Base-by-base conservation (phyloP, 2,329 filamentous ascomycete genomes). In the Penicillium sp. region DNA sequence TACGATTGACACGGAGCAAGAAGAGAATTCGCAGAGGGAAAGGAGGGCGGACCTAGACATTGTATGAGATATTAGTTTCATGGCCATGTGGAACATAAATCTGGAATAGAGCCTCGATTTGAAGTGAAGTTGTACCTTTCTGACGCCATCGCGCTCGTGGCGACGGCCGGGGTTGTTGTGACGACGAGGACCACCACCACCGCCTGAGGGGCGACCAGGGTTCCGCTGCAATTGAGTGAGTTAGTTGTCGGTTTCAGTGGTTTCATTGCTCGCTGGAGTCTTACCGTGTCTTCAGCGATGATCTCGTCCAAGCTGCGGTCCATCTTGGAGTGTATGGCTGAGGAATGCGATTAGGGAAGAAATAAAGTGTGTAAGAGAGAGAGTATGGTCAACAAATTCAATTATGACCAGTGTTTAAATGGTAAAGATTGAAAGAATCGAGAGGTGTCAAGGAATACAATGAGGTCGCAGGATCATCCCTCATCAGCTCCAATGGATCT, bases 61-160 rank as follows among this genome's bases (percentile, higher is more conserved):
- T 17, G 47, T 46, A 21, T 45, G 19, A 48, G 25, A 50, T 51
- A 56, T 67, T 31, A 68, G 61, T 46, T 53, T 37, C 12, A 53
- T 17, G 31, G 31, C 38, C 37, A 33, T 53, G 7, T 15, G 25
- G 2, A 46, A 47, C n/a, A 58, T 71, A 31, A 31, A 46, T 13
- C 43, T 31, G 33, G 25, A 27, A 25, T 7, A 46, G 12, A 47
- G 43, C 40, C 31, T 42, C 29, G 49, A 19, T 33, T 19, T 33
- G 33, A 40, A 40, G 35, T 29, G 31, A 15, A 50, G 38, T 13
- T 25, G 40, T 75, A 93, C 91, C 91, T 95, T 95, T 92, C 88
- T 93, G 75, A 93, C 85, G 78, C 90, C 90, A 79, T 94, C 90
- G 79, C 90, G 88, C 77, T 90, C 90, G 77, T 93, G 90, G 78